phyloP scores from a whole-genome alignment of 1,284 basidiomycete genomes.

The Trichosporon inkin region DNA sequence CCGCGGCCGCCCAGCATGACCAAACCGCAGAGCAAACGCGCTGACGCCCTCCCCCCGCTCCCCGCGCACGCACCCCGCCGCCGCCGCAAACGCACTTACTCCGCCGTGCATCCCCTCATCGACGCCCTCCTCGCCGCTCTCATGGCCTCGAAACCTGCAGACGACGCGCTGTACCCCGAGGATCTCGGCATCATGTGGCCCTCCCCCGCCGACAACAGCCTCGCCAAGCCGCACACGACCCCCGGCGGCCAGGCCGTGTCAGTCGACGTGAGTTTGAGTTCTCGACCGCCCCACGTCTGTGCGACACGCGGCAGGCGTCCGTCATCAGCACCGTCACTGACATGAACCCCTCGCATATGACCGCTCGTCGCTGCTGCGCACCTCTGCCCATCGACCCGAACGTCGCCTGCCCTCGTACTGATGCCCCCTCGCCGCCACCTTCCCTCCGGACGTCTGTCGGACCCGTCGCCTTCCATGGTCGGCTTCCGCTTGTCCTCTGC shows the following conservation, averaged over 20 bases:
- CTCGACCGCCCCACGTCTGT: slow-evolving; percentile 5
- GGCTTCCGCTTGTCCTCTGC: neutral
- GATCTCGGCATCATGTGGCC: slow-evolving; percentile 24
- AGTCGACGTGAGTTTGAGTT: neutral
- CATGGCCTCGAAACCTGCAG: neutral
- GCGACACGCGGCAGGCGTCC: too few species aligned
- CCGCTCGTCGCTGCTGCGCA: neutral
- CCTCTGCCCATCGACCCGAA: neutral
- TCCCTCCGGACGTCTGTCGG: too few species aligned
- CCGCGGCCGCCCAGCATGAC: too few species aligned
- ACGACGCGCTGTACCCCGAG: slow-evolving; percentile 20
- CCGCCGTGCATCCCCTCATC: neutral
- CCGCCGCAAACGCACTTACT: neutral
- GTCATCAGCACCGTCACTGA: neutral
- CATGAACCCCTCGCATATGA: slow-evolving; percentile 9
- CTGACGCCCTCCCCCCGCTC: neutral
- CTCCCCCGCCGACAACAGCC: slow-evolving; percentile 16
- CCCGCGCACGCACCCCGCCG: too few species aligned
- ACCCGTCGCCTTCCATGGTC: neutral
- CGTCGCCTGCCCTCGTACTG: neutral
- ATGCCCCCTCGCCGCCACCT: too few species aligned
- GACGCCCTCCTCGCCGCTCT: neutral
- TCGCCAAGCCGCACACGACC: slow-evolving; percentile 10
- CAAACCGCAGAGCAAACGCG: too few species aligned
- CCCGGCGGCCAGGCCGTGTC: neutral